phyloP scores from a whole-genome alignment of 2,329 filamentous ascomycete genomes.

The Lithohypha guttulata region DNA sequence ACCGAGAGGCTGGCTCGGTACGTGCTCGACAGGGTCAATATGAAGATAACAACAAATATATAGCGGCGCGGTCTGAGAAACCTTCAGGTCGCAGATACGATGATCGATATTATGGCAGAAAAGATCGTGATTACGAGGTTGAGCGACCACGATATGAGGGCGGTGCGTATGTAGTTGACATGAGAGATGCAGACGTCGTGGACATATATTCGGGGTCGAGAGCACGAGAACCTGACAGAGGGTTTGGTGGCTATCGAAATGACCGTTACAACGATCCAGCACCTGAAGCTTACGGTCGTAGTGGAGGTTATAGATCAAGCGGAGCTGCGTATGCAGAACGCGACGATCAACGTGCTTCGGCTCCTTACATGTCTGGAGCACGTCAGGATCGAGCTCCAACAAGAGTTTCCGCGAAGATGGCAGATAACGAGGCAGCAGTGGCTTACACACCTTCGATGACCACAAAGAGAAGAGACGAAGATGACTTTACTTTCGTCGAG shows the following conservation, averaged over 20 bases:
- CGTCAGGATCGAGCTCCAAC: neutral
- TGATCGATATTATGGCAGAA: neutral
- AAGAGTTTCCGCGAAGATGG: neutral
- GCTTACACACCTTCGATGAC: neutral
- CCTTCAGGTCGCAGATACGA: neutral
- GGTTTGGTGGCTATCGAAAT: conserved; percentile 5
- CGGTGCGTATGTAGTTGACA: conserved; percentile 4
- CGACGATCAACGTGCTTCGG: neutral
- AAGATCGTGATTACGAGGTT: neutral
- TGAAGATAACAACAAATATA: neutral
- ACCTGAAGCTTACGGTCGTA: neutral
- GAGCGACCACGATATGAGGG: neutral
- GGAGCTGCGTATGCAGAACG: neutral
- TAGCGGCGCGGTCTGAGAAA: neutral
- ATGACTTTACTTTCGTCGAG: conserved; percentile 2
- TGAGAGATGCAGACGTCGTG: conserved; percentile 4
- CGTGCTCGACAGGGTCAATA: neutral
- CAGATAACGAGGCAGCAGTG: neutral
- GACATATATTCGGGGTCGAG: neutral
- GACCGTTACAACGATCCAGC: neutral
- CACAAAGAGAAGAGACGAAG: conserved; percentile 1
- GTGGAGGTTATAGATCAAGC: neutral
- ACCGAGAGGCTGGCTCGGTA: neutral
- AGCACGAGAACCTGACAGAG: neutral
- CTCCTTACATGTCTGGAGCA: conserved; percentile 4